Evolutionary conservation across 192 early-diverging fungal species (phyloP).

Genomic region (Backusella luteola): DNA sequence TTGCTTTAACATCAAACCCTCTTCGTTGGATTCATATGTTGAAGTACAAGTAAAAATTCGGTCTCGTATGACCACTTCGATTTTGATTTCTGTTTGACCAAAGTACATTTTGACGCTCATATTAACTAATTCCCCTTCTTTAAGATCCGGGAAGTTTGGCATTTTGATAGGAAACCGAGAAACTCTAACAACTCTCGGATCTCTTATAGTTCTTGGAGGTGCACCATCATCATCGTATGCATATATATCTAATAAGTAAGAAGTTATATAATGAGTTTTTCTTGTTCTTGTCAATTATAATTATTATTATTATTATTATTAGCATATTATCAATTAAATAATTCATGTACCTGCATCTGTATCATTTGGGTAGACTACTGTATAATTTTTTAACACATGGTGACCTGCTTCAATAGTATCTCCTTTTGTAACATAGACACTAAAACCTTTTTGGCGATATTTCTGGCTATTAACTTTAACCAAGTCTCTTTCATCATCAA

Average conservation of each 20-base stretch:
- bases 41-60: not conserved
- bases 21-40: not conserved
- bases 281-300: too few relatives aligned
- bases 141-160: not conserved
- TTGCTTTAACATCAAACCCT: not conserved
- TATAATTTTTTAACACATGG: conserved; percentile 45
- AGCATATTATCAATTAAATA: not conserved
- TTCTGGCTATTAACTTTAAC: conserved; percentile 38
- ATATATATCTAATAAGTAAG: conserved; percentile 24
- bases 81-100: conserved; percentile 2
- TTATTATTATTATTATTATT: not conserved
- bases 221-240: conserved; percentile 27
- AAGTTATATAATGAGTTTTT: not conserved
- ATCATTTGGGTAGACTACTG: conserved; percentile 36
- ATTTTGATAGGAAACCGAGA: not conserved
- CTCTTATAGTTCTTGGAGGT: not conserved
- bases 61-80: not conserved
- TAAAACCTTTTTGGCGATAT: conserved; percentile 29
- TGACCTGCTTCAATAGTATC: conserved; percentile 42
- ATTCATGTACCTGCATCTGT: conserved; percentile 29
- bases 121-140: not conserved
- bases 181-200: not conserved
- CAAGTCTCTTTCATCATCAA: conserved; percentile 42
- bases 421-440: conserved; percentile 36
- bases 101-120: conserved; percentile 4